Base-by-base conservation (phyloP, 1,139 yeast species). In the Blastobotrys serpentis region DNA sequence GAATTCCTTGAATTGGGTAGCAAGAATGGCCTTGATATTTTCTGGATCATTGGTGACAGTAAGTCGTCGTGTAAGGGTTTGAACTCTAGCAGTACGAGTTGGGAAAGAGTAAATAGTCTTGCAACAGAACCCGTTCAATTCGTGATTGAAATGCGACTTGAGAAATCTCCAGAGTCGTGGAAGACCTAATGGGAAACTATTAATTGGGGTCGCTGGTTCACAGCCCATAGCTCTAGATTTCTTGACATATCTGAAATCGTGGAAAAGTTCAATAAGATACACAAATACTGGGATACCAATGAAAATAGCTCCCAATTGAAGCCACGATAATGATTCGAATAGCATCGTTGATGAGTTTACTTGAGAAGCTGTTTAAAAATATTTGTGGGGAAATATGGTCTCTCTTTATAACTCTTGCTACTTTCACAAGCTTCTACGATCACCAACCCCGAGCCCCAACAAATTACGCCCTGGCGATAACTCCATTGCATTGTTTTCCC, bases 21-120 rank as follows among this genome's bases (percentile, higher is more conserved):
- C 62, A 17, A 64, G 56, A 3, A 64, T 41, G 1, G 67, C 53
- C 52, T 63, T 62, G 53, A 63, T 49, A 56, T 57, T 69, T 52
- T 43, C 46, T 2, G 46, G 46, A n/a, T 43, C 46, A n/a, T 34
- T 36, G 6, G 46, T 43, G 3, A 36, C 42, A 14, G 32, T 14
- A 23, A 43, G 7, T n/a, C 21, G 23, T n/a, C 42, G 29, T 8
- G 34, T 25, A 42, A 43, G 13, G 10, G 46, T 36, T 29, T 43
- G 46, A 11, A 43, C 41, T 36, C 46, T 10, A 26, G 37, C 13
- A 14, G 46, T 43, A 21, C 40, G 38, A 4, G 17, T 13, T 4
- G 19, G 19, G 23, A 36, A 36, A 4, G 16, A 22, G 42, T 39
- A 32, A 8, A 36, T n/a, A 14, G n/a, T 11, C 23, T 43, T 23